Evolutionary conservation across 2,329 filamentous ascomycete species (phyloP).

Genomic region (Calonectria naviculata): DNA sequence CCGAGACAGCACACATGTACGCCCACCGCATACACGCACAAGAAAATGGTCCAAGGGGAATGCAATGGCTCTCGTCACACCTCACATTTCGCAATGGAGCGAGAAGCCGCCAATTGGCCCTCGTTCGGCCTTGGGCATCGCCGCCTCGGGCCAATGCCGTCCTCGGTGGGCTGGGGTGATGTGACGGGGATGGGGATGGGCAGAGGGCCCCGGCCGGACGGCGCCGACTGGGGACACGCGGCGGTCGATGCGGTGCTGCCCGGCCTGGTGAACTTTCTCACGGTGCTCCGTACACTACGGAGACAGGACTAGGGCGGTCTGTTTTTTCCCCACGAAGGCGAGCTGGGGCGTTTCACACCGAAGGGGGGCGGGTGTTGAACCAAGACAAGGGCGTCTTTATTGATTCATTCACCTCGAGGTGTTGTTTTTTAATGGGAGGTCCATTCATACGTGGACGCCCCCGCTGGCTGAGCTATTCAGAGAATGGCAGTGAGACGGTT

Average conservation of each 20-base stretch:
- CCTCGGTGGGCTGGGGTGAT: slow-evolving; percentile 10
- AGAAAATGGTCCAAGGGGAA: slow-evolving; percentile 4
- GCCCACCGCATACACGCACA: neutral
- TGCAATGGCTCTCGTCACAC: slow-evolving; percentile 23
- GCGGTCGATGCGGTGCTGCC: slow-evolving; percentile 23
- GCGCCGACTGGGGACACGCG: slow-evolving; percentile 30
- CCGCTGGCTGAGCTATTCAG: neutral
- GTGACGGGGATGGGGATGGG: slow-evolving; percentile 8
- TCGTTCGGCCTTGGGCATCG: slow-evolving; percentile 8
- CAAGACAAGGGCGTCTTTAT: slow-evolving; percentile 7
- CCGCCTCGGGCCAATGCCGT: slow-evolving; percentile 21
- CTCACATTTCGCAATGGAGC: neutral
- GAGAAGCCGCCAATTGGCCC: slow-evolving; percentile 3
- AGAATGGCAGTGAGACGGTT: slow-evolving; percentile 18
- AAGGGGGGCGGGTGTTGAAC: neutral
- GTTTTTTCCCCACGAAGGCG: slow-evolving; percentile 12
- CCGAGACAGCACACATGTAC: neutral
- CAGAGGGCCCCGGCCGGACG: slow-evolving; percentile 22
- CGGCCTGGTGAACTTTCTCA: slow-evolving; percentile 5
- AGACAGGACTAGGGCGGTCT: slow-evolving; percentile 1
- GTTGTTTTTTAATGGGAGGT: neutral
- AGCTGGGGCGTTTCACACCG: slow-evolving; percentile 20
- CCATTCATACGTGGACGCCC: slow-evolving; percentile 19
- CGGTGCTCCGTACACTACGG: slow-evolving; percentile 3
- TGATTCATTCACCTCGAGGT: slow-evolving; percentile 24